Evolutionary conservation across 2,329 filamentous ascomycete species (phyloP).

Genomic region (Trichoderma sp.): DNA sequence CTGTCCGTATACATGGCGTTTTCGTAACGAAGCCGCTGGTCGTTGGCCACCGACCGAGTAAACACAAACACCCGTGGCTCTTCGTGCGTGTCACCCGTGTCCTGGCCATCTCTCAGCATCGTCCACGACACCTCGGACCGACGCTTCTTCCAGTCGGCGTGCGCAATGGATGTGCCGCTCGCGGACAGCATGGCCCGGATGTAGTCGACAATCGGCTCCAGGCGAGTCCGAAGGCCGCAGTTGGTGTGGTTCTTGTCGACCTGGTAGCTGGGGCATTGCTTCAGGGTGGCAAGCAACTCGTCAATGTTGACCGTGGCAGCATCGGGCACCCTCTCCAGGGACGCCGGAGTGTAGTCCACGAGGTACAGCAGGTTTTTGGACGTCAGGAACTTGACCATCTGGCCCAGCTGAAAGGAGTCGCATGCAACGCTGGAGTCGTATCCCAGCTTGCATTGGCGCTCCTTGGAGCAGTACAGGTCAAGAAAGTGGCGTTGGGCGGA

Average conservation of each 20-base stretch:
- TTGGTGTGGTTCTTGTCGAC: conserved; percentile 73
- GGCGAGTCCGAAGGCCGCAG: conserved; percentile 67
- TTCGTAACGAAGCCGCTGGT: conserved; percentile 54
- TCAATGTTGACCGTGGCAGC: conserved; percentile 63
- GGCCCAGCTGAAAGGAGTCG: conserved; percentile 77
- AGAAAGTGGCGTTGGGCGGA: conserved; percentile 72
- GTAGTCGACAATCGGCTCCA: conserved; percentile 68
- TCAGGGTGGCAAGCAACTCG: conserved; percentile 60
- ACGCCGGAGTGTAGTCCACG: conserved; percentile 56
- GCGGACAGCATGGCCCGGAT: conserved; percentile 60
- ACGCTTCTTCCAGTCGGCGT: conserved; percentile 51
- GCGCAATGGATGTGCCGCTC: conserved; percentile 48
- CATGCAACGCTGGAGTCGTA: conserved; percentile 73
- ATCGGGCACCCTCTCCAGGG: conserved; percentile 49
- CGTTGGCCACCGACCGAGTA: conserved; percentile 53
- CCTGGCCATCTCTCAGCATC: conserved; percentile 28
- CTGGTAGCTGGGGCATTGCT: conserved; percentile 71
- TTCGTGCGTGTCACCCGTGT: conserved; percentile 29
- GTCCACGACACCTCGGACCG: conserved; percentile 48
- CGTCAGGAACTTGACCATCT: conserved; percentile 72
- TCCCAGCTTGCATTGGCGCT: conserved; percentile 69
- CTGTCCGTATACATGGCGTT: conserved; percentile 54
- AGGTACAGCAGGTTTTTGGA: conserved; percentile 63
- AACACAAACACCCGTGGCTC: conserved; percentile 48
- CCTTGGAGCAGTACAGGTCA: conserved; percentile 66